phyloP scores from a whole-genome alignment of 164 flowering plant species.

The Vitis riparia region DNA sequence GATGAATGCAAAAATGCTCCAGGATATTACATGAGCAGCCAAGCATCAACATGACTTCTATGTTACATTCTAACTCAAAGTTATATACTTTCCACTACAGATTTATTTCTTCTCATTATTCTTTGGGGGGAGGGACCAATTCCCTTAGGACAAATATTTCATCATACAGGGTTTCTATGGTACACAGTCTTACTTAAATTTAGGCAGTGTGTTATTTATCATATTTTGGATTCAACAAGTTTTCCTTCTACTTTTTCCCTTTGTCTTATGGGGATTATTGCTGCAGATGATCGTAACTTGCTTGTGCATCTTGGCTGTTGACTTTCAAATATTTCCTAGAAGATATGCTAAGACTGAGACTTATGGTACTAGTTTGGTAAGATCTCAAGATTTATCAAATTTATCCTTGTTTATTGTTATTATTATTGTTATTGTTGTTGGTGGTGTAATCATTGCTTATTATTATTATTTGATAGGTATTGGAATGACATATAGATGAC shows the following conservation, averaged over 20 bases:
- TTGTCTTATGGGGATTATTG: slow-evolving; percentile 21
- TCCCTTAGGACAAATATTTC: slow-evolving; percentile 52
- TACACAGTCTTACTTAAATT: slow-evolving; percentile 23
- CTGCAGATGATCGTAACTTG: slow-evolving; percentile 82
- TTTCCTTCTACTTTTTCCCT: not conserved
- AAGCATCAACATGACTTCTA: not conserved
- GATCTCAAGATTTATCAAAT: slow-evolving; percentile 12
- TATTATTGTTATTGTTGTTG: not conserved
- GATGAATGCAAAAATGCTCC: not conserved
- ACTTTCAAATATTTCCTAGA: slow-evolving; percentile 88
- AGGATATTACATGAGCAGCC: slow-evolving; percentile 5
- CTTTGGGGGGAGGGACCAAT: slow-evolving; percentile 21
- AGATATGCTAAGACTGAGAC: slow-evolving; percentile 94
- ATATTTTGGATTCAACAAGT: not conserved
- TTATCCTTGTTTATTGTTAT: not conserved
- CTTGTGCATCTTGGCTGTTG: slow-evolving; percentile 91
- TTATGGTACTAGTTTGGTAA: slow-evolving; percentile 85
- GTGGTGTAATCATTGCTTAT: not conserved
- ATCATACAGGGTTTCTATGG: slow-evolving; percentile 77
- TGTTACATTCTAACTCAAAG: slow-evolving; percentile 1
- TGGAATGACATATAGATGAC: not conserved
- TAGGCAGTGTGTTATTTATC: not conserved
- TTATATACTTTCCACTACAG: slow-evolving; percentile 31
- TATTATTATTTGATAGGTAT: not conserved
- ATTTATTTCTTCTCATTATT: slow-evolving; percentile 25